Evolutionary conservation across 208 protist genomes (phyloP), one percentile per base, ranked within the genome.

Genomic region (Leptomonas seymouri): DNA sequence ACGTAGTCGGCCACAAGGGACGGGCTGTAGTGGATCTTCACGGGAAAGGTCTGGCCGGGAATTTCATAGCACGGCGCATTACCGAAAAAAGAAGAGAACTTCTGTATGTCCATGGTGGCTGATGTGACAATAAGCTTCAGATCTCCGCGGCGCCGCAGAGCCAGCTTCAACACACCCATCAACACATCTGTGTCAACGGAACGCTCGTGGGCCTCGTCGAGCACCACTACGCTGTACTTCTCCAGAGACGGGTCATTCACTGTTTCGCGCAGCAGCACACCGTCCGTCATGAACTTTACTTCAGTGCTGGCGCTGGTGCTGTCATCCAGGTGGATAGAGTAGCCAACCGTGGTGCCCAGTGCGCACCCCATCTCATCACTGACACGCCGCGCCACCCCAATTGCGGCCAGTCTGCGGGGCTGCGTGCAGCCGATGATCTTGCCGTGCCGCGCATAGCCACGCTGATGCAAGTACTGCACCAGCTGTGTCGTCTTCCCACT

Each of bases 111-210:
- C 96, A 99, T 98, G 6, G 99, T 99, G 5, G 99, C 99, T 1
- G 97, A 99, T 3, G 98, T 99, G 3, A 99, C 97, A 56, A 99
- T 98, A 2, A 99, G 80, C 81, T 99, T 99, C 8, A 99, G 70
- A 68, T 99, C 99, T 0, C 85, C 67, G 20, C 79, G 80, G 14
- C 80, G 77, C 21, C 82, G 80, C 28, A 98, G 72, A 7, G 96
- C 89, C 14, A 88, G 89, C 69, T 97, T 93, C 41, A 99, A 79
- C 42, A 99, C 86, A 15, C 98, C 98, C 84, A 99, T 98, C 23
- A 99, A 81, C 21, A 99, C 95, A 74, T 99, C 98, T 14, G 99
- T 99, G 78, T 99, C 82, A 11, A 97, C 77, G 16, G 84, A 93
- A 2, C 93, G 81, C 76, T 99, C 98, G 87, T 99, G 98, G 20